These are phyloP conservation scores for Thelephora ganbajun DNA, from an alignment of 768 basidiomycete genomes.

Conservation along the genomic window DNA sequence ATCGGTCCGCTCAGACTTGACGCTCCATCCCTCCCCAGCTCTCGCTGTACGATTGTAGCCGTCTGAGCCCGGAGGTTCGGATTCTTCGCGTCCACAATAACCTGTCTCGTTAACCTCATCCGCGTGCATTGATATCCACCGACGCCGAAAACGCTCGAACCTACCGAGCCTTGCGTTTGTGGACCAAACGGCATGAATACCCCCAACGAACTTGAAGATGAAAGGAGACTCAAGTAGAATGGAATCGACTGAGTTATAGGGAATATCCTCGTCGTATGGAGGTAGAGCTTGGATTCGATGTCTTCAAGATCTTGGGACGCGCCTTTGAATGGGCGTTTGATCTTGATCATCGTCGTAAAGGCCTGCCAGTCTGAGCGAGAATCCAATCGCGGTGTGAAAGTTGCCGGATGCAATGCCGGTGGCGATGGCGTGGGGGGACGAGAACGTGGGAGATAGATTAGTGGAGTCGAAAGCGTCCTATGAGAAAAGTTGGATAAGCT, in stretches of 20 bases:
- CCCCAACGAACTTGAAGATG: constrained; percentile 39
- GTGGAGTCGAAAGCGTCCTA: constrained; percentile 44
- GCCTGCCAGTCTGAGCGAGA: constrained; percentile 36
- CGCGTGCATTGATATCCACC: constrained; percentile 27
- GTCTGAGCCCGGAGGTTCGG: background rate
- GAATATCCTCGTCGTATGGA: constrained; percentile 49
- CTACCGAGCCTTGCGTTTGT: constrained; percentile 1
- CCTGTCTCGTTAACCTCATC: constrained; percentile 53
- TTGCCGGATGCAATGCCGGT: constrained; percentile 20
- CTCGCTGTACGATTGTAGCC: background rate
- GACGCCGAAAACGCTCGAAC: constrained; percentile 14
- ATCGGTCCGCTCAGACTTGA: no score
- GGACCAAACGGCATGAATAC: constrained; percentile 50
- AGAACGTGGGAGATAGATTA: constrained; percentile 53
- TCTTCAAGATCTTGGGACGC: constrained; percentile 18
- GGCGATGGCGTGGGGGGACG: constrained; percentile 37
- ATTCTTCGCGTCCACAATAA: constrained; percentile 47
- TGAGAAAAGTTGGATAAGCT: background rate
- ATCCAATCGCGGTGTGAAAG: constrained; percentile 24
- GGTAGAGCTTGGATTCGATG: constrained; percentile 27
- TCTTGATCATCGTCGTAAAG: constrained; percentile 23
- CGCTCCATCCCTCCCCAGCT: background rate
- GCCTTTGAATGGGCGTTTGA: constrained; percentile 5
- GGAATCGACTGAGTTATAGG: constrained; percentile 46
- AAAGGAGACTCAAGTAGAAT: constrained; percentile 49